Conservation (phyloP, 176 grass and related monocot species). For the Ananas comosus region DNA sequence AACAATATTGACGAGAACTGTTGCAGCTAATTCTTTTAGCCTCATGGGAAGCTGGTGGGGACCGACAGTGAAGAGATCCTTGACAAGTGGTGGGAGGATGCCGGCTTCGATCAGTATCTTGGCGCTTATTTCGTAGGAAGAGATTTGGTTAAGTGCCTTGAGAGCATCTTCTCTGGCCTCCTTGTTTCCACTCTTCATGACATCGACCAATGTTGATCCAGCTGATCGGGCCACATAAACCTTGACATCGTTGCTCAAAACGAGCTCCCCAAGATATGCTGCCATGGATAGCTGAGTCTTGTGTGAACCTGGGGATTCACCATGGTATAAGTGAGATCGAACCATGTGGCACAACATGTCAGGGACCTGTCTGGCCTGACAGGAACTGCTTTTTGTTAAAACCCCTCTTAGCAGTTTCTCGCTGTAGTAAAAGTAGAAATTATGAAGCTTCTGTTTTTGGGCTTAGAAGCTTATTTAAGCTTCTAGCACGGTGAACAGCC, state of each 20-base stretch:
- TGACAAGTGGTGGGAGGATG: slow-evolving; percentile 80
- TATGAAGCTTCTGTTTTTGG: too few relatives aligned
- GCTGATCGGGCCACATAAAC: slow-evolving; percentile 79
- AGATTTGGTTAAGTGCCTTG: slow-evolving; percentile 92
- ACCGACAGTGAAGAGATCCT: slow-evolving; percentile 87
- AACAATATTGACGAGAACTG: slow-evolving; percentile 83
- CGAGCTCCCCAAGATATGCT: slow-evolving; percentile 80
- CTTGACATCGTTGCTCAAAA: slow-evolving; percentile 87
- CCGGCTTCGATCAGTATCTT: slow-evolving; percentile 85
- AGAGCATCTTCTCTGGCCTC: slow-evolving; percentile 71
- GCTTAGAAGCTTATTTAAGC: too few relatives aligned
- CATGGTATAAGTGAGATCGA: background rate
- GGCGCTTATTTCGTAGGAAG: slow-evolving; percentile 79
- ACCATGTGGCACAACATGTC: background rate
- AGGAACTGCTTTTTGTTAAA: too few relatives aligned
- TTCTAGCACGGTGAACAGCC: too few relatives aligned
- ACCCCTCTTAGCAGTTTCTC: too few relatives aligned
- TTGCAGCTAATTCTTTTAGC: slow-evolving; percentile 84
- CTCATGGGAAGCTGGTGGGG: slow-evolving; percentile 81
- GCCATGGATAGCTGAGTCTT: slow-evolving; percentile 78
- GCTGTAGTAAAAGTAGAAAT: too few relatives aligned
- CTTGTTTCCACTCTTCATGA: slow-evolving; percentile 80
- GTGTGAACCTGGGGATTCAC: slow-evolving; percentile 49
- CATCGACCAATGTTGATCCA: slow-evolving; percentile 57
- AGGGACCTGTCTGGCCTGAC: too few relatives aligned